These are phyloP conservation scores for Didymella pomorum DNA, from an alignment of 2,329 filamentous ascomycete genomes.

Conservation along the genomic window DNA sequence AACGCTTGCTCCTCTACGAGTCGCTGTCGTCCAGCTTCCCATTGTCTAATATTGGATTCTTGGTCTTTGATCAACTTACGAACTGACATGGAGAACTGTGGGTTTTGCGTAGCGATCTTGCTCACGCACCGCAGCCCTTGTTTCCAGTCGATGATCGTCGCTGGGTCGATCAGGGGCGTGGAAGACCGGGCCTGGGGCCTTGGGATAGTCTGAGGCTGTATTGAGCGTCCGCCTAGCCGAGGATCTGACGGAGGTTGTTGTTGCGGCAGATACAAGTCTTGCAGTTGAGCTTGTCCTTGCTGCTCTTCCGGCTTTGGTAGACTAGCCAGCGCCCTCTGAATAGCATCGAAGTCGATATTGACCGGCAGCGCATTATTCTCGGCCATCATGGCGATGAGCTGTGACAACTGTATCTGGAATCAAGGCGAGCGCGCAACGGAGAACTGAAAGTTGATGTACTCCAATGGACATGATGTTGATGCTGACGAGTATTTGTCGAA, in stretches of 20 bases:
- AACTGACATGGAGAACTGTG: constrained; percentile 51
- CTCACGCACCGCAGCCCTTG: constrained; percentile 57
- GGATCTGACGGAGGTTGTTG: constrained; percentile 33
- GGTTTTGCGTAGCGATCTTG: constrained; percentile 57
- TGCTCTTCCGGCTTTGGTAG: constrained; percentile 32
- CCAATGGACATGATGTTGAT: constrained; percentile 9
- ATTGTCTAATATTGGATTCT: constrained; percentile 68
- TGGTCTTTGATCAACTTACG: constrained; percentile 68
- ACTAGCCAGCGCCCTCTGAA: constrained; percentile 47
- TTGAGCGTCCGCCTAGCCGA: constrained; percentile 28
- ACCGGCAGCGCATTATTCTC: constrained; percentile 27
- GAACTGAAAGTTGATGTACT: neutral
- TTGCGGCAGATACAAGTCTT: constrained; percentile 6
- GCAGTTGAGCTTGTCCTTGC: constrained; percentile 24
- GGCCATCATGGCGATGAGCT: constrained; percentile 38
- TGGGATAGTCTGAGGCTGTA: constrained; percentile 23
- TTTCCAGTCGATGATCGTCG: constrained; percentile 59
- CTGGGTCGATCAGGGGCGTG: constrained; percentile 52
- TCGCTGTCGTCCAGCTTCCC: constrained; percentile 63
- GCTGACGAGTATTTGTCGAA: neutral
- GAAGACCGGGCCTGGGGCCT: constrained; percentile 30
- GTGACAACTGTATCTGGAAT: neutral
- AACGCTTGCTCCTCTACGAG: constrained; percentile 61
- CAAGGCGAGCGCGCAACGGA: neutral
- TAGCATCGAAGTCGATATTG: constrained; percentile 45